Conservation (phyloP, 352 stramenopile genomes). For the Globisporangium viniferum region DNA sequence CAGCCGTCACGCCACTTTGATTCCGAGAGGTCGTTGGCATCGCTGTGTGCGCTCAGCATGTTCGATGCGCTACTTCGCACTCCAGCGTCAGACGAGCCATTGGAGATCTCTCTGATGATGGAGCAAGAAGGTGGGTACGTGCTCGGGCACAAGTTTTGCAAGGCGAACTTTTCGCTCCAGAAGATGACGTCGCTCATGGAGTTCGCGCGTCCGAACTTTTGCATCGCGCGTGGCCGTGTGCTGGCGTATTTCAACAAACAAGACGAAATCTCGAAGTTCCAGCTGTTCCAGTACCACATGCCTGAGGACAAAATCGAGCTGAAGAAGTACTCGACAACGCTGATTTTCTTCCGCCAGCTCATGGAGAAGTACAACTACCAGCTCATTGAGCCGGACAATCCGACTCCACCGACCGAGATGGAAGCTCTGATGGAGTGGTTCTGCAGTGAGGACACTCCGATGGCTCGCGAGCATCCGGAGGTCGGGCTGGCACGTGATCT, state of each 20-base stretch:
- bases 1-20: conserved; percentile 85
- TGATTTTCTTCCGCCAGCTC: conserved; percentile 84
- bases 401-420: conserved; percentile 86
- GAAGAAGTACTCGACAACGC: conserved; percentile 86
- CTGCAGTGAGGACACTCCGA: conserved; percentile 65
- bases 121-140: conserved; percentile 77
- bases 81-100: conserved; percentile 58
- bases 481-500: conserved; percentile 75
- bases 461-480: conserved; percentile 81
- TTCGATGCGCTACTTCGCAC: conserved; percentile 83
- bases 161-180: conserved; percentile 78
- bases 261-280: conserved; percentile 48
- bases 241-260: conserved; percentile 81
- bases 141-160: conserved; percentile 80
- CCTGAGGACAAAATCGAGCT: conserved; percentile 86
- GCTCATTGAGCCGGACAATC: conserved; percentile 75
- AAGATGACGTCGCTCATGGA: conserved; percentile 82
- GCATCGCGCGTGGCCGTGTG: conserved; percentile 63
- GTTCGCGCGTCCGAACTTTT: conserved; percentile 74
- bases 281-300: conserved; percentile 89
- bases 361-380: conserved; percentile 87
- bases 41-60: conserved; percentile 74
- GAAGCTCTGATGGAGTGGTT: conserved; percentile 91
- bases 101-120: conserved; percentile 85
- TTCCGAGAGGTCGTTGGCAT: conserved; percentile 76